phyloP scores from a whole-genome alignment of 2,329 filamentous ascomycete genomes.

The Penicillium frequentans region DNA sequence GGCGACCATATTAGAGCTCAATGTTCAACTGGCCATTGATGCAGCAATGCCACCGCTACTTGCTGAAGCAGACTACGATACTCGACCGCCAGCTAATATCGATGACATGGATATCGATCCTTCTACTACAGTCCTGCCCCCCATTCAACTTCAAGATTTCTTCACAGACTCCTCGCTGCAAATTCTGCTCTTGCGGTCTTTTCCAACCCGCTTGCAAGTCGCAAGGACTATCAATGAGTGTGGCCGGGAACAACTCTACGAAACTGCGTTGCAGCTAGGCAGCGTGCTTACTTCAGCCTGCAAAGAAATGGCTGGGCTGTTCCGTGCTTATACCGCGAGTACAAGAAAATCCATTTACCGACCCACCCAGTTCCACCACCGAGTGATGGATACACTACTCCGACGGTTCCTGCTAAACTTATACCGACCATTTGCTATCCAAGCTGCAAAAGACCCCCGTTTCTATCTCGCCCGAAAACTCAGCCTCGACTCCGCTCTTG shows the following conservation, averaged over 20 bases:
- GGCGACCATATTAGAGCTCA: conserved; percentile 31
- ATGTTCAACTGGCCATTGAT: conserved; percentile 27
- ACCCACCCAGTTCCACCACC: conserved; percentile 15
- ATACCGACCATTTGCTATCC: conserved; percentile 18
- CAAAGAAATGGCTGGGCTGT: conserved; percentile 6
- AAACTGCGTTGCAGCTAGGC: conserved; percentile 14
- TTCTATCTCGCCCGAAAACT: conserved; percentile 21
- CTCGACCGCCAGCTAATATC: conserved; percentile 15
- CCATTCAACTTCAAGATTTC: neutral
- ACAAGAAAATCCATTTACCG: neutral
- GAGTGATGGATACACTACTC: conserved; percentile 13
- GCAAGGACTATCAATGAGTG: conserved; percentile 15
- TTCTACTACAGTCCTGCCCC: neutral
- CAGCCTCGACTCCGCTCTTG: conserved; percentile 15
- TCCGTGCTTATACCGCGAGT: neutral
- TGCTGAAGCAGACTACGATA: conserved; percentile 16
- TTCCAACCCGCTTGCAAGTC: conserved; percentile 11
- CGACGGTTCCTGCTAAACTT: conserved; percentile 15
- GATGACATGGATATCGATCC: conserved; percentile 20
- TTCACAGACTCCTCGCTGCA: conserved; percentile 19
- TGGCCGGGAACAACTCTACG: conserved; percentile 10
- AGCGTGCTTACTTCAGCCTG: conserved; percentile 13
- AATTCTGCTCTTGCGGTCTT: conserved; percentile 11
- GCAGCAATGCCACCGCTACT: conserved; percentile 18
- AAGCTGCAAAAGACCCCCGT: conserved; percentile 13